A percentile compares a stretch with the other conserved stretches of the same genome.
phyloP scores from a whole-genome alignment of 2,329 filamentous ascomycete species.

The Beauveria medogensis region DNA sequence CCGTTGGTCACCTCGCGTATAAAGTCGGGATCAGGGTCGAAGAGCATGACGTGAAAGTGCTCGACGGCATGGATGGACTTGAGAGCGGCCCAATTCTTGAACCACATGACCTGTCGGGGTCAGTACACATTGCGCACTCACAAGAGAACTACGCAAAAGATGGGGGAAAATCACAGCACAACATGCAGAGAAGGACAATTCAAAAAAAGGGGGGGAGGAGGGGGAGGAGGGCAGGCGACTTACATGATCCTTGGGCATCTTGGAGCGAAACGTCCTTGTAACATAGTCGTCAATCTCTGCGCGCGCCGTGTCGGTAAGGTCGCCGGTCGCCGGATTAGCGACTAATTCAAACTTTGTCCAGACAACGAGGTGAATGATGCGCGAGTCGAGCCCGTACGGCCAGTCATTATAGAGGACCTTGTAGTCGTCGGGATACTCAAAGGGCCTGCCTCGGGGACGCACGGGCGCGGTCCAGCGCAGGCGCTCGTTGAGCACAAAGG shows the following conservation, averaged over 20 bases:
- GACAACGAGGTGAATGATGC: conserved; percentile 77
- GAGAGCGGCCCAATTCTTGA: conserved; percentile 70
- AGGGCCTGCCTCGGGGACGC: conserved; percentile 26
- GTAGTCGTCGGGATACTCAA: conserved; percentile 46
- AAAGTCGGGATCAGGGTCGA: conserved; percentile 63
- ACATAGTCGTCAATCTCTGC: conserved; percentile 65
- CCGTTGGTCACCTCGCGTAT: conserved; percentile 62
- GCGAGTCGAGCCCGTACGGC: conserved; percentile 77
- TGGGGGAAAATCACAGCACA: no score
- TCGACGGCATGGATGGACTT: conserved; percentile 84
- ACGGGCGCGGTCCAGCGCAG: conserved; percentile 57
- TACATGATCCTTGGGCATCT: conserved; percentile 45
- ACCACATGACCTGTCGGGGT: conserved; percentile 30
- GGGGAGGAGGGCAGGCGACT: conserved; percentile 19
- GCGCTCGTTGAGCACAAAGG: conserved; percentile 64
- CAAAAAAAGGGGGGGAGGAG: not conserved
- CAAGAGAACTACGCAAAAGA: not conserved
- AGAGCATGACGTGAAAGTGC: conserved; percentile 93
- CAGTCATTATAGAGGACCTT: conserved; percentile 85
- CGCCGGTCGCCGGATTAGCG: conserved; percentile 56
- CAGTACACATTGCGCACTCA: not conserved
- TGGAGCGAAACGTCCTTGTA: conserved; percentile 51
- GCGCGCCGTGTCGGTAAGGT: conserved; percentile 57
- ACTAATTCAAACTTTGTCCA: conserved; percentile 85
- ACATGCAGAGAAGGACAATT: not conserved